phyloP scores from a whole-genome alignment of 441 rosid species.

The Hura crepitans region DNA sequence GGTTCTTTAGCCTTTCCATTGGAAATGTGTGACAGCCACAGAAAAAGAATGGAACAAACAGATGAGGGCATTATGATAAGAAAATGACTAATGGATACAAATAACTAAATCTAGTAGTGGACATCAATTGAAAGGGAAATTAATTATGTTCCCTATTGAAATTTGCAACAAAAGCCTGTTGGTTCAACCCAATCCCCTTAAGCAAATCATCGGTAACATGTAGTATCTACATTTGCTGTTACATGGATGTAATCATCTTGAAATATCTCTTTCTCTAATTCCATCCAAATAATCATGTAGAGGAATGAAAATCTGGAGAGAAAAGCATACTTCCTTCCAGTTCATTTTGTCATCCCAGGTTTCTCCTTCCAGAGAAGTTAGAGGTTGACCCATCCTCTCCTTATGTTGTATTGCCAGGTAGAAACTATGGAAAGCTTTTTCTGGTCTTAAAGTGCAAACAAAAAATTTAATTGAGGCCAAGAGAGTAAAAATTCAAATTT shows the following conservation, averaged over 20 bases:
- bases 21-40: slow-evolving; percentile 13
- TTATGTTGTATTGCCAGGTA: too few relatives aligned
- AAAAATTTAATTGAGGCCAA: too few relatives aligned
- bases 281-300: neutral
- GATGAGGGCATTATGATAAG: neutral
- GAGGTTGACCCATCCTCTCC: too few relatives aligned
- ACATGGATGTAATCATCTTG: too few relatives aligned
- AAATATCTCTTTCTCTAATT: neutral
- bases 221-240: neutral
- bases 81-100: slow-evolving; percentile 1
- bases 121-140: neutral
- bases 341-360: too few relatives aligned
- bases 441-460: too few relatives aligned
- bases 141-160: neutral
- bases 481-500: too few relatives aligned
- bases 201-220: too few relatives aligned
- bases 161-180: neutral
- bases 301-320: too few relatives aligned
- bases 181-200: neutral
- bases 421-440: too few relatives aligned
- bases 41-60: neutral
- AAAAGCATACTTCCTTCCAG: too few relatives aligned
- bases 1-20: neutral
- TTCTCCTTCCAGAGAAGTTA: too few relatives aligned
- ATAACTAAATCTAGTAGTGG: neutral